Base-by-base conservation (phyloP, 2,329 filamentous ascomycete species). In the Colletotrichum caudatum region DNA sequence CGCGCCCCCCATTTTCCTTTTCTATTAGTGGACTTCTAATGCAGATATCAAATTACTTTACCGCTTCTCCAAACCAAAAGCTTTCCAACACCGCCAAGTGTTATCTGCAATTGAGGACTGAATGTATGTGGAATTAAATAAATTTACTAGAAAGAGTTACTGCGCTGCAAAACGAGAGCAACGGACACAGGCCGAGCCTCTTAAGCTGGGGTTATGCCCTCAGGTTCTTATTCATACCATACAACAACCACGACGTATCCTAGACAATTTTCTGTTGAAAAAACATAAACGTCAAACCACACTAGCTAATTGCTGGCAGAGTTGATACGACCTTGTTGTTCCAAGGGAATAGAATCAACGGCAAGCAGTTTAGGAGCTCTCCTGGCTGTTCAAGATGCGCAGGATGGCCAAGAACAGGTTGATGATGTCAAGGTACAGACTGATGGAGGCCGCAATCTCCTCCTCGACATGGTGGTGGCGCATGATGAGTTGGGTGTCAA, bases 371-470 rank as follows among this genome's bases (percentile, higher is more conserved):
- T 91, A 98, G 88, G 98, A 97, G 83, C 97, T 95, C 80, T 91
- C 92, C 87, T 97, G 94, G 85, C 92, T 97, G 87, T 99, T 99
- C 78, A 99, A 86, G 77, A 99, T 98, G 79, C 96, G 89, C 79
- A 99, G 86, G 78, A 99, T 99, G 64, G 94, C 92, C 76, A 99
- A 87, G 90, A 99, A 99, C 76, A 99, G 83, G 88, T 99, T 99
- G 86, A 98, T 94, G 75, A 98, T 91, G 81, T 98, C 95, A 61
- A 99, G 88, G 81, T 99, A 99, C 60, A 99, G 88, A 79, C 93
- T 96, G 82, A 99, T 97, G 12, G 94, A 92, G 61, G 95, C 95
- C 8, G 95, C 94, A 80, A 98, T 98, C 86, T 98, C 95, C 88
- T 98, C 95, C 84, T 99, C 96, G 64, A 98, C 94, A 79, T 98